These are phyloP conservation scores for Termitomyces sp. DNA, from an alignment of 768 basidiomycete species.

Conservation along the genomic window DNA sequence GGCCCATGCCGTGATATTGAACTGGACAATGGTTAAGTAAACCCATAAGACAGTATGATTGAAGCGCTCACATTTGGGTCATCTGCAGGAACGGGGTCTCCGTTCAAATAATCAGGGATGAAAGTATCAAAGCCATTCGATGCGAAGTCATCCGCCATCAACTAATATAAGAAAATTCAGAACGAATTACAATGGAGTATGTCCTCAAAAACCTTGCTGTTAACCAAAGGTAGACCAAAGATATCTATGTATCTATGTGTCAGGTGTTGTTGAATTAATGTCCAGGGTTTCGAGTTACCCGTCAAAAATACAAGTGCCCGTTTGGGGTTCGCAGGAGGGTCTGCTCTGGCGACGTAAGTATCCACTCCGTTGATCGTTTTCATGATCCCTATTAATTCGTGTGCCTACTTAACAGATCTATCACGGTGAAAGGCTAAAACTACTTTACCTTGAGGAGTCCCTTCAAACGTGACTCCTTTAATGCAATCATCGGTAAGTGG, in stretches of 20 bases:
- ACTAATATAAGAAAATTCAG: background rate
- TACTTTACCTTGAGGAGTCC: background rate
- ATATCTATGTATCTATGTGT: constrained; percentile 1
- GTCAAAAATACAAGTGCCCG: constrained; percentile 11
- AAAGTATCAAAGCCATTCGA: constrained; percentile 16
- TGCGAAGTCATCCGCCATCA: constrained; percentile 16
- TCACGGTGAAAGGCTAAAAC: background rate
- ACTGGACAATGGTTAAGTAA: background rate
- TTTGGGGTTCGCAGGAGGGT: constrained; percentile 3
- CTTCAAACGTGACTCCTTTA: constrained; percentile 1
- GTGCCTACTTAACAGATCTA: no score
- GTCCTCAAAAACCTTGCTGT: constrained; percentile 8
- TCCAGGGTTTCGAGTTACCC: background rate
- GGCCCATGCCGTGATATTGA: constrained; percentile 24
- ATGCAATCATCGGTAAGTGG: constrained; percentile 3
- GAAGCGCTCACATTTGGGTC: constrained; percentile 8
- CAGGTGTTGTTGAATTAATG: background rate
- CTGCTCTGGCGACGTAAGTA: constrained; percentile 9
- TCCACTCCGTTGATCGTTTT: constrained; percentile 11
- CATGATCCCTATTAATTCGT: constrained; percentile 2
- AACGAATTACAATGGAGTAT: background rate
- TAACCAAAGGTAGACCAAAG: constrained; percentile 13
- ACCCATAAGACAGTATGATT: background rate
- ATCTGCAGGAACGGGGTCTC: constrained; percentile 10
- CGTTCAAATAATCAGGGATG: constrained; percentile 14